Conservation (phyloP, 2,329 filamentous ascomycete genomes). For the Sclerotinia borealis region DNA sequence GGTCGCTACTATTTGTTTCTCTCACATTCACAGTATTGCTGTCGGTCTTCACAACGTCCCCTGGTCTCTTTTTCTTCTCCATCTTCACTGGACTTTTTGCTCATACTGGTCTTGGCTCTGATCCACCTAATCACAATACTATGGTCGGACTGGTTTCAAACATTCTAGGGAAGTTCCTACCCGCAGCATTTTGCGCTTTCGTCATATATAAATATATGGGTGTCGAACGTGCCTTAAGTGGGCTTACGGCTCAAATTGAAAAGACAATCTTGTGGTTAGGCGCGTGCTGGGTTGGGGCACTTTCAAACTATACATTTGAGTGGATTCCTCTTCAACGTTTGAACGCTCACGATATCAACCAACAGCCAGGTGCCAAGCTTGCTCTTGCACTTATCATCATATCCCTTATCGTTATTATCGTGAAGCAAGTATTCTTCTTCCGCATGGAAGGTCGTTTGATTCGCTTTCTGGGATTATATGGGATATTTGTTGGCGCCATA, state of each 20-base stretch:
- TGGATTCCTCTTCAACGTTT: constrained; percentile 89
- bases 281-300: constrained; percentile 79
- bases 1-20: constrained; percentile 77
- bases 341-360: constrained; percentile 80
- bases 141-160: constrained; percentile 70
- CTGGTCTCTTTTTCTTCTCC: constrained; percentile 77
- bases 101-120: constrained; percentile 83
- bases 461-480: constrained; percentile 72
- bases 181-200: constrained; percentile 79
- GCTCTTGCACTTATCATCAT: constrained; percentile 75
- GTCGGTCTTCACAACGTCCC: constrained; percentile 74
- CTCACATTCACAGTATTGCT: constrained; percentile 71
- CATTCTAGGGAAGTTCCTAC: constrained; percentile 74
- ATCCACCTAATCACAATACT: constrained; percentile 65
- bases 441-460: constrained; percentile 77
- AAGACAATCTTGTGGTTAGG: constrained; percentile 89
- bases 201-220: constrained; percentile 83
- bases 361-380: constrained; percentile 82
- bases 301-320: constrained; percentile 94
- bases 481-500: constrained; percentile 59
- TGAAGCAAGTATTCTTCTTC: constrained; percentile 78
- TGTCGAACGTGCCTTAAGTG: constrained; percentile 62
- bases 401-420: constrained; percentile 59
- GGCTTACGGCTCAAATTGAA: constrained; percentile 76
- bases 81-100: constrained; percentile 79